Evolutionary conservation across 2,329 filamentous ascomycete species (phyloP), one percentile per base, ranked within the genome.

Genomic region (Xylariaceae sp.): DNA sequence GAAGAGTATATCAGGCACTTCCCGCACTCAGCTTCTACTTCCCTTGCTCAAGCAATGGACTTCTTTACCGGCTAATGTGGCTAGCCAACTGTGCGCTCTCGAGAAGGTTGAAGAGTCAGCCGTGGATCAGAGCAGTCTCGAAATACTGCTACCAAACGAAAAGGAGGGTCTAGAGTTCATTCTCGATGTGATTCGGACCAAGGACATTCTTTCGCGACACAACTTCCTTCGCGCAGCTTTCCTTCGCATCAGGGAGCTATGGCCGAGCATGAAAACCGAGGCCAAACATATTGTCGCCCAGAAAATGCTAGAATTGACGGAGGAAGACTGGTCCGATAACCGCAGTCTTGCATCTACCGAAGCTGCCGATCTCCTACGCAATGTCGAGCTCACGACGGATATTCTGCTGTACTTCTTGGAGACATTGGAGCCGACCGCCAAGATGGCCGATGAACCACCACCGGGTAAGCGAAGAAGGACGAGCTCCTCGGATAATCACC

Each of bases 401-500:
- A 86, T 90, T 23, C 80, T 97, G 7, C 77, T 85, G 0, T 80
- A 81, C 52, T 90, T 96, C 73, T 76, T 96, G 6, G 83, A 89
- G 64, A 86, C 84, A 23, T 81, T 96, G 47, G 88, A 90, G 59
- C 86, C 85, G 11, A 83, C 87, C n/a, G 81, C 86, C 2, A 85
- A 88, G 67, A 82, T 92, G 73, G 85, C 88, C 48, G 86, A 86
- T 51, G 85, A 87, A 58, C 83, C 86, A 10, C 88, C 89, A 8
- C 82, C 88, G 1, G 87, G 87, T 64, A 96, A 96, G 78, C 82
- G 90, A 63, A 85, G 91, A 68, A 84, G 91, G 58, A 90, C 86
- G 0, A 95, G 89, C 73, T 85, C 88, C 57, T 87, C 84, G 13
- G 88, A 89, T 64, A 82, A 83, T 65, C 81, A 84, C 57, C 77